Base-by-base conservation (phyloP, 805 yeast species). In the Blastobotrys attinorum region DNA sequence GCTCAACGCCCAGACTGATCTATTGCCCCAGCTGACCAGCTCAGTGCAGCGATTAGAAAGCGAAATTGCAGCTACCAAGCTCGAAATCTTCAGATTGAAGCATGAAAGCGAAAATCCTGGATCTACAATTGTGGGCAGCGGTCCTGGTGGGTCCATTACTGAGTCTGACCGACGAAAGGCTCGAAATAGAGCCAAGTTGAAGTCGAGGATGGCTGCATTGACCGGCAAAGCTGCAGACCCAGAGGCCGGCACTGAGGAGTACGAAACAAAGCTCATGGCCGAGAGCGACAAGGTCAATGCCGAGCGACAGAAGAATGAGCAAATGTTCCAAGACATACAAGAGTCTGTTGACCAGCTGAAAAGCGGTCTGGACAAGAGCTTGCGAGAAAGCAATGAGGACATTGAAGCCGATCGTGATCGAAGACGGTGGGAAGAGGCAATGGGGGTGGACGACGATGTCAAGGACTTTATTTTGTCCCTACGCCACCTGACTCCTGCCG, bases 121-220 rank as follows among this genome's bases (percentile, higher is more conserved):
- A 2, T 71, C 80, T 2, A 71, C 87, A 63, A 72, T 82, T 39
- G 69, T 71, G 22, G 97, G 96, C 3, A 76, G 92, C 4, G 97
- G 97, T 5, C 82, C 87, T 38, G 78, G 82, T 56, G 97, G 97
- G 23, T 77, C 78, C 47, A 75, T 87, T 6, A 89, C 97, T 2
- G 96, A 85, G 21, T 64, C 77, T 11, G 97, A 89, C 59, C 75
- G 83, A 47, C 75, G 83, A 50, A 83, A 83, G 54, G 92, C 90
- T 32, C 81, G 75, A 53, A 80, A 85, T 34, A 82, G 83, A 57
- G 94, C 90, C 33, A 65, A 79, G 45, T 69, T 92, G 53, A 79
- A 80, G 50, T 84, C 89, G 40, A 75, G 95, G 53, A 88, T 90
- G 95, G 95, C 96, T 22, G 86, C 90, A 3, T 73, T 90, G 55